Base-by-base conservation (phyloP, 371 early-diverging fungal species). In the Syncephalastrum sp. region DNA sequence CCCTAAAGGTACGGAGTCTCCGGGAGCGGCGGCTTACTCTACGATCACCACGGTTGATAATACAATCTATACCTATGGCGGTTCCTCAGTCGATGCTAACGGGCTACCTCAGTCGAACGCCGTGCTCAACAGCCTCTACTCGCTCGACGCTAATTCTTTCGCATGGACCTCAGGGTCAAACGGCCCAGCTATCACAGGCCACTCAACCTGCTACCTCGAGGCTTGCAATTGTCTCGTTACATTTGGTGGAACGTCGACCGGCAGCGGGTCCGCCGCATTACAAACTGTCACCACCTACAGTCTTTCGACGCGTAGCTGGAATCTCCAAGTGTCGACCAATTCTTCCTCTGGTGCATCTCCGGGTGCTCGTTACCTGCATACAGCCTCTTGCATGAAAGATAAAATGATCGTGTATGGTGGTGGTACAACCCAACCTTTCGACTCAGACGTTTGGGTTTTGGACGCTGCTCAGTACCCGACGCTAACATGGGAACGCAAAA, bases 371-470 rank as follows among this genome's bases (percentile, higher is more conserved):
- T 50, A 70, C 47, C 27, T 75, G n/a, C 79, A 75, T 38, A 73
- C 79, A 0, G 71, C 79, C 1, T 73, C 63, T 19, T 78, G 79
- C 50, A 13, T 78, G 24, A 57, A 75, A 38, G 67, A 75, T 33
- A 60, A 56, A n/a, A 75, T 75, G 69, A 50, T 78, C 25, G 62
- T 78, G 15, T 78, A 66, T 45, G 79, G 79, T n/a, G 79, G 79
- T 12, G 79, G 79, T 21, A 71, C 74, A 1, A 67, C 52, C 4
- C 66, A 64, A 19, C 74, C 79, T 1, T 60, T 57, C 44, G 79
- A 79, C 57, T 65, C 67, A 0, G 74, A 73, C 57, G 70, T 79
- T 12, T 79, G 76, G 75, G 47, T 79, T 14, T 48, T 79, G 12
- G 72, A 79, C 50, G 75, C 70, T 19, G 53, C 70, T 14, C 8